phyloP scores from a whole-genome alignment of 257 asterid genomes.

The Craterostigma plantagineum region DNA sequence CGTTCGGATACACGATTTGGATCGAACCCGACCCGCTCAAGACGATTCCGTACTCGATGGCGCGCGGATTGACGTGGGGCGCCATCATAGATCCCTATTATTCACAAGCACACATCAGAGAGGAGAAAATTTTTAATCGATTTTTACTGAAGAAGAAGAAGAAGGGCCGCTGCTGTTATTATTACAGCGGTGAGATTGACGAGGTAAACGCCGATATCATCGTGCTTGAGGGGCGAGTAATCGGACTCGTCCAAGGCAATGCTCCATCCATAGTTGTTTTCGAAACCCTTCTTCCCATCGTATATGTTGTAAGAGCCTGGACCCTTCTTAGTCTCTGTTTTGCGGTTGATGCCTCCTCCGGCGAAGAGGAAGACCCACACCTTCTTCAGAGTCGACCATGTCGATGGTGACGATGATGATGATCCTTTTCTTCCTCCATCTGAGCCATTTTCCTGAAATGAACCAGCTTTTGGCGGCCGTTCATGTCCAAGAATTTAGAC shows the following conservation, averaged over 20 bases:
- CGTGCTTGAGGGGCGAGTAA: constrained; percentile 36
- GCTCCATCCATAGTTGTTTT: constrained; percentile 70
- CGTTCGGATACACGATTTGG: constrained; percentile 59
- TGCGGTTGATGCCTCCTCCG: constrained; percentile 6
- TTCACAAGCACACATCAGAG: too few relatives aligned
- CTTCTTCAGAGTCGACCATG: constrained; percentile 47
- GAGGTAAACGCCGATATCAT: constrained; percentile 40
- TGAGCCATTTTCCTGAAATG: constrained; percentile 31
- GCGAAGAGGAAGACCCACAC: constrained; percentile 28
- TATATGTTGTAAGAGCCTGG: constrained; percentile 52
- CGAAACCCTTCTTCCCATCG: constrained; percentile 34
- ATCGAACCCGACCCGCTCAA: constrained; percentile 40
- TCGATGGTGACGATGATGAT: too few relatives aligned
- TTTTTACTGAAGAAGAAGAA: too few relatives aligned
- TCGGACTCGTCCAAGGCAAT: constrained; percentile 40
- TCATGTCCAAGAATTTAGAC: constrained; percentile 36
- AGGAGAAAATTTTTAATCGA: too few relatives aligned
- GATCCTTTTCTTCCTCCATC: constrained; percentile 11
- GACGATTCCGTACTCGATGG: constrained; percentile 60
- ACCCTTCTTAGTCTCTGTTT: constrained; percentile 13
- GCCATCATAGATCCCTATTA: constrained; percentile 86
- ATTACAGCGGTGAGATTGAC: constrained; percentile 72
- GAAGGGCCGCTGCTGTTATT: neutral
- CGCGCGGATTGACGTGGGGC: constrained; percentile 73
- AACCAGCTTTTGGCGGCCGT: constrained; percentile 16